phyloP scores from a whole-genome alignment of 2,329 filamentous ascomycete species.

The Eurotiales sp. region DNA sequence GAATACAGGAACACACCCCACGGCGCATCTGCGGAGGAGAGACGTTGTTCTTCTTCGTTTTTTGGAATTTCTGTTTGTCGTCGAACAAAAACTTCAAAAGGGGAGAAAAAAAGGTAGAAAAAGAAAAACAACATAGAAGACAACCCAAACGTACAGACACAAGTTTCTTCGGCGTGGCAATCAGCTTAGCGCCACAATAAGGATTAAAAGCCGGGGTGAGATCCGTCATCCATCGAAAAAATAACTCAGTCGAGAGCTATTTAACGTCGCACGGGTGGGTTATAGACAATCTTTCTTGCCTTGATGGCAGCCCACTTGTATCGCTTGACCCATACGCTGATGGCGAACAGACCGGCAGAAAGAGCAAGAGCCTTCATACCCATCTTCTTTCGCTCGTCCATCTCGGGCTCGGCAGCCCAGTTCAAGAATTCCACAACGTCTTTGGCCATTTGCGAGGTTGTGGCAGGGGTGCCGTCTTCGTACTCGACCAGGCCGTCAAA shows the following conservation, averaged over 20 bases:
- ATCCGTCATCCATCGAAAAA: not conserved
- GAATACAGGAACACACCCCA: slow-evolving; percentile 18
- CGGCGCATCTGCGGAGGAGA: slow-evolving; percentile 25
- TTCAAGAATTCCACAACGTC: slow-evolving; percentile 98
- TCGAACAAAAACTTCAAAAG: slow-evolving; percentile 35
- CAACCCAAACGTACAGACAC: slow-evolving; percentile 44
- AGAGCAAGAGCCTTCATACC: slow-evolving; percentile 92
- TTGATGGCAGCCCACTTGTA: slow-evolving; percentile 99
- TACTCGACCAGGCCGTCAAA: slow-evolving; percentile 98
- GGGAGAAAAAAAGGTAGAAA: slow-evolving; percentile 19
- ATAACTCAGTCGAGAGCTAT: slow-evolving; percentile 9
- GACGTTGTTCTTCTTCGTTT: slow-evolving; percentile 29
- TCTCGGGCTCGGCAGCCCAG: slow-evolving; percentile 98
- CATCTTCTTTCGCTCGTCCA: slow-evolving; percentile 99
- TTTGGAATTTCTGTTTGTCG: slow-evolving; percentile 16
- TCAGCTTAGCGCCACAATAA: not conserved
- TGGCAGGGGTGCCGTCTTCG: slow-evolving; percentile 90
- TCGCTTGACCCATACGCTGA: slow-evolving; percentile 97
- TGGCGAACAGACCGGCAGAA: slow-evolving; percentile 70
- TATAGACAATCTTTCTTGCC: slow-evolving; percentile 89
- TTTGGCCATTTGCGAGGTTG: slow-evolving; percentile 99
- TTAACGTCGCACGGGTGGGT: slow-evolving; percentile 57
- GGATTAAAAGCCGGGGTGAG: not conserved
- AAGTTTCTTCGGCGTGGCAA: slow-evolving; percentile 21
- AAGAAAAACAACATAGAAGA: slow-evolving; percentile 12